Base-by-base conservation (phyloP, 2,329 filamentous ascomycete genomes). In the Lecanicillium sp. region DNA sequence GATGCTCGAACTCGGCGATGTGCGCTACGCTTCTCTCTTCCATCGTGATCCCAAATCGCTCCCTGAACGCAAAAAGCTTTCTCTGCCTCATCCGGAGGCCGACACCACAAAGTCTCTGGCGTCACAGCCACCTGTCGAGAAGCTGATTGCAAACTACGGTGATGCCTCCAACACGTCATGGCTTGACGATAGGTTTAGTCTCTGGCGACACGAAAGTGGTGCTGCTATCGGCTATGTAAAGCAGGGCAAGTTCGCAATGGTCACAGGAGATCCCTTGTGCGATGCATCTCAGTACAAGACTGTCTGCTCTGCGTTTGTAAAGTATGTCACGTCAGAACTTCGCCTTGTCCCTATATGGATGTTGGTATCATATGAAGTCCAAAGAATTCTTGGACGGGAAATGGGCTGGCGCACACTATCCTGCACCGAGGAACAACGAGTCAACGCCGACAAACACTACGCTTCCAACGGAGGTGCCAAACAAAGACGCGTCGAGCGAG, bases 151-250 rank as follows among this genome's bases (percentile, higher is more conserved):
- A 54, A 95, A 95, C 60, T 95, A 95, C 50, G 89, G 89, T 45
- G 89, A 95, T 59, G 87, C 89, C 2, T 88, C 87, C 35, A 94
- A 94, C 54, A 95, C 89, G 0, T 92, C 87, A 0, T 95, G 88
- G 87, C 75, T 92, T 7, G 89, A 95, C 57, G 84, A 88, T 6
- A 80, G 87, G 6, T 95, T 89, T 58, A 73, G 85, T 53, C 80
- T 94, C 42, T 95, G 87, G 86, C 80, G 89, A 20, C 86, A 95
- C 54, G 64, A 74, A 16, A 90, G 84, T 3, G 89, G 89, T 35
- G 89, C 88, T 0, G 88, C 88, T 5, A 73, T 95, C 25, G 85
- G 87, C 9, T 95, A 85, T 54, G 85, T 92, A 2, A 76, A 78
- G 33, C 78, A 83, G 47, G 78, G 73, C 16, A 83, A 83, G 48